phyloP scores from a whole-genome alignment of 805 yeast species.

The Ogataea kodamae region DNA sequence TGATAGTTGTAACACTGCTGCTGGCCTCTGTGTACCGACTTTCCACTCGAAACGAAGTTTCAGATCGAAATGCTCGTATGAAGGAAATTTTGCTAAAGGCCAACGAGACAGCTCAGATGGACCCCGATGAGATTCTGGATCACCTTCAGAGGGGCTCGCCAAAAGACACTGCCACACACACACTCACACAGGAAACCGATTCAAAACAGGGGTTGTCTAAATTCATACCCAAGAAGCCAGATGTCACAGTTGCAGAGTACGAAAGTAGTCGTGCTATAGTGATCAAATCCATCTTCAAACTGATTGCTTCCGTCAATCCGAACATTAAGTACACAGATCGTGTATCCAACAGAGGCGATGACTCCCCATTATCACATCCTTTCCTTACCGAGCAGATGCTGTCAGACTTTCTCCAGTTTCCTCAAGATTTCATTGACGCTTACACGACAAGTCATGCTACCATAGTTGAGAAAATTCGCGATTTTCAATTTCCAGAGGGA shows the following conservation, averaged over 20 bases:
- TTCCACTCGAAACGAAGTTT: not conserved
- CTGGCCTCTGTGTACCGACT: conserved; percentile 5
- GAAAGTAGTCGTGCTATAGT: conserved; percentile 17
- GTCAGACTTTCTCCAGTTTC: conserved; percentile 37
- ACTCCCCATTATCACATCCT: conserved; percentile 13
- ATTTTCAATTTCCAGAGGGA: conserved; percentile 25
- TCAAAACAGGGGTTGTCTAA: not conserved
- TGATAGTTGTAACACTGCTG: conserved; percentile 4
- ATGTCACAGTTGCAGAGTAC: conserved; percentile 8
- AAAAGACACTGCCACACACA: not conserved
- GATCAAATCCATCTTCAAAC: conserved; percentile 22
- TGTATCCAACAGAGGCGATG: conserved; percentile 8
- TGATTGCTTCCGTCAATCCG: conserved; percentile 20
- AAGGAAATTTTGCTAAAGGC: conserved; percentile 8
- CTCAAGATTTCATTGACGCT: conserved; percentile 37
- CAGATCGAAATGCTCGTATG: conserved; percentile 9
- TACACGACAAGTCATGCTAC: conserved; percentile 44
- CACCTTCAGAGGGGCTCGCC: conserved; percentile 9
- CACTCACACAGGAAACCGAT: not conserved
- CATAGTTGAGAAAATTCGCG: conserved; percentile 42
- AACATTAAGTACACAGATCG: conserved; percentile 13
- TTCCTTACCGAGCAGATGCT: conserved; percentile 15
- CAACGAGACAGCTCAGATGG: conserved; percentile 10
- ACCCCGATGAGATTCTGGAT: conserved; percentile 13
- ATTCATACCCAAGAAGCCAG: conserved; percentile 4